A percentile compares a stretch with the other conserved stretches of the same genome.
These are phyloP conservation scores for Prunus armeniaca DNA, from an alignment of 306 rosid genomes.

Conservation along the genomic window DNA sequence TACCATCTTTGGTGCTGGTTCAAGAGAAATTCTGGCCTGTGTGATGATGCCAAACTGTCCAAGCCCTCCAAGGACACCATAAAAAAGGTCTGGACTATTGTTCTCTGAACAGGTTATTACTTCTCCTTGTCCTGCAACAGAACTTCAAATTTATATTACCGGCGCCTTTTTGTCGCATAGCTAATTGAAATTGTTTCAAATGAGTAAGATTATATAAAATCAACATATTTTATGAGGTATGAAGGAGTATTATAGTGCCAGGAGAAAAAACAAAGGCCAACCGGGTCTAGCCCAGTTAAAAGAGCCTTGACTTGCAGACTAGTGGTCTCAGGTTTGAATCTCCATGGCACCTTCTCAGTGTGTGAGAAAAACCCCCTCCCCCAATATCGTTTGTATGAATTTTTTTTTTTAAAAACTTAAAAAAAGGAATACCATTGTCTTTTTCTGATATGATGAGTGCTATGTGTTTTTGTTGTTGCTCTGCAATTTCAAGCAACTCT, in stretches of 20 bases:
- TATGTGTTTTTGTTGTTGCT: not conserved
- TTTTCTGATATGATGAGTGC: not conserved
- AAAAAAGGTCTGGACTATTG: slow-evolving; percentile 68
- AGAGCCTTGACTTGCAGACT: too few species aligned
- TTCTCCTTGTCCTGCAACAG: slow-evolving; percentile 82
- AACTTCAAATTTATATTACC: not conserved
- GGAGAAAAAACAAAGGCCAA: too few species aligned
- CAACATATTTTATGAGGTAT: not conserved
- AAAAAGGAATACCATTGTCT: not conserved
- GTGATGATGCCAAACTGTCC: slow-evolving; percentile 98
- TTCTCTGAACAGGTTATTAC: slow-evolving; percentile 69
- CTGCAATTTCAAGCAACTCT: not conserved
- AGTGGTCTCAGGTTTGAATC: too few species aligned
- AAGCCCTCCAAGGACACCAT: slow-evolving; percentile 89
- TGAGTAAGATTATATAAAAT: not conserved
- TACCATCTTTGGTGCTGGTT: slow-evolving; percentile 83
- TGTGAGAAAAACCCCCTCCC: too few species aligned
- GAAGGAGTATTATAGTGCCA: too few species aligned
- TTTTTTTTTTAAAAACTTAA: too few species aligned
- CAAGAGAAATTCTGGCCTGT: slow-evolving; percentile 80
- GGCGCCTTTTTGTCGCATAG: not conserved
- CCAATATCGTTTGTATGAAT: too few species aligned
- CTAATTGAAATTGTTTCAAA: not conserved
- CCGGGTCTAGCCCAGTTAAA: too few species aligned
- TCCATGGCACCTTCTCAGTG: too few species aligned